phyloP scores from a whole-genome alignment of 805 yeast species.

The Ogataea paraovalis region DNA sequence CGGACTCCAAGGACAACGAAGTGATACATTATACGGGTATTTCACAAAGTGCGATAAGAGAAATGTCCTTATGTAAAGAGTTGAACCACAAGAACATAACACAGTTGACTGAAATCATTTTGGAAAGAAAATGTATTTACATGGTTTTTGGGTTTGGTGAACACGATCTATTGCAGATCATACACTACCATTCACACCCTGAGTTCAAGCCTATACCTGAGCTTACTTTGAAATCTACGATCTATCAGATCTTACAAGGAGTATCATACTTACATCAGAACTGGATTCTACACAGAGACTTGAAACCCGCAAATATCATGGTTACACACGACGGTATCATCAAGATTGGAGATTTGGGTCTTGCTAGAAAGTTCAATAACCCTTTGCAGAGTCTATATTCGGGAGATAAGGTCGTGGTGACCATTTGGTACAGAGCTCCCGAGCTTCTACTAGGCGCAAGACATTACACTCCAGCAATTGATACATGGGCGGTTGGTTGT shows the following conservation, averaged over 20 bases:
- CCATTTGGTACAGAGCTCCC: conserved; percentile 96
- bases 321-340: conserved; percentile 86
- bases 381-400: conserved; percentile 82
- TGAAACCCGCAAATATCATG: conserved; percentile 98
- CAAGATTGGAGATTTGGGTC: conserved; percentile 92
- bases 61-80: conserved; percentile 92
- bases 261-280: conserved; percentile 89
- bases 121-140: conserved; percentile 86
- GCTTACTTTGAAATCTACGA: conserved; percentile 71
- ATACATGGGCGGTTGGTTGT: conserved; percentile 95
- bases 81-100: conserved; percentile 76
- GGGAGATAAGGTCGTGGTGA: conserved; percentile 94
- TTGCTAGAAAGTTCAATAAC: conserved; percentile 83
- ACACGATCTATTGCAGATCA: conserved; percentile 89
- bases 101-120: conserved; percentile 71
- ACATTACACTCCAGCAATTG: conserved; percentile 90
- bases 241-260: conserved; percentile 92
- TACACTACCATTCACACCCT: conserved; percentile 91
- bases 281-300: conserved; percentile 93
- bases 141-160: conserved; percentile 97
- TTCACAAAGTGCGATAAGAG: conserved; percentile 93
- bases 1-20: conserved; percentile 84
- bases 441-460: conserved; percentile 86
- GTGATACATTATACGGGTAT: conserved; percentile 88
- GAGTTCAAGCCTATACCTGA: conserved; percentile 77